Base-by-base conservation (phyloP, 352 stramenopile species). In the Phytopythium ostracodes region DNA sequence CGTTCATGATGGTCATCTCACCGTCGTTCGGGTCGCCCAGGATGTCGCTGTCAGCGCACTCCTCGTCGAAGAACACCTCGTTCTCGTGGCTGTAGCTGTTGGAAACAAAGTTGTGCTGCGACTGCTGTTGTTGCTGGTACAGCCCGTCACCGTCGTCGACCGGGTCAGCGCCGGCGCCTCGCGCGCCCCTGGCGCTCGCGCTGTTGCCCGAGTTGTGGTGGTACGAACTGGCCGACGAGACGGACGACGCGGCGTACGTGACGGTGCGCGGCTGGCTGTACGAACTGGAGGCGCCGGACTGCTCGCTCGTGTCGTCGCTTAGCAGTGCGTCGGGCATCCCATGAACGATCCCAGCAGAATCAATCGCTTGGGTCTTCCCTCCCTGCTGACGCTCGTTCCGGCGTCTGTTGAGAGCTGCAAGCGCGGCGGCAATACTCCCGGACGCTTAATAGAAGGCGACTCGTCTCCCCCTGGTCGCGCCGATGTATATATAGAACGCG, bases 1-100 rank as follows among this genome's bases (percentile, higher is more conserved):
- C 76, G 66, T 88, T 83, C 77, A 87, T 84, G 44, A 87, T 88
- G 15, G 76, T 86, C 77, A 88, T 84, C 46, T 83, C 76, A 36
- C 72, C 77, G 68, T 83, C 81, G 60, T 84, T 72, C 27, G 60
- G 56, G 46, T 70, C 63, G 33, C 76, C 70, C 25, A 87, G 50
- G 49, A 87, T 75, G 44, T 82, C 72, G 62, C 70, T 84, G 56
- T 71, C 73, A 5, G 65, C 67, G 52, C 71, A 80, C 67, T 84
- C 68, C 5, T 79, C 70, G 17, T 71, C 68, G 53, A 80, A 78
- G 59, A 68, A 49, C 3, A 66, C 38, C 47, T 68, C 38, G 38
- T 62, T 53, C 47, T 71, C 58, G 15, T 56, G 38, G 55, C 52
- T 50, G 47, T 65, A 74, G 50, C 64, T 70, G 36, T 27, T 67